Conservation (phyloP, 768 basidiomycete species). For the Amanita phalloides region DNA sequence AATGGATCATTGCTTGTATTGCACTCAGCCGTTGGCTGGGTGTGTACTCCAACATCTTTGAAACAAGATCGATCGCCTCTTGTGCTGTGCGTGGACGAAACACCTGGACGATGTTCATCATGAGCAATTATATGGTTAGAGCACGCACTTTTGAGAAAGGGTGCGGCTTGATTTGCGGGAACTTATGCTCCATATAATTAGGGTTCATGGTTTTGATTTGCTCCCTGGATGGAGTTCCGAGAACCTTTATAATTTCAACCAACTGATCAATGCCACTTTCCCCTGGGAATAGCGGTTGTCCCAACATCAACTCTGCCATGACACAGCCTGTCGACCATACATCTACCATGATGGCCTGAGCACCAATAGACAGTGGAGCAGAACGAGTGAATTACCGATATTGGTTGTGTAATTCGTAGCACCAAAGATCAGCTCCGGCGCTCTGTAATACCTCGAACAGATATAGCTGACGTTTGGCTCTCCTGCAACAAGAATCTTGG, state of each 20-base stretch:
- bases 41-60: conserved; percentile 96
- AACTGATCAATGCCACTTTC: conserved; percentile 98
- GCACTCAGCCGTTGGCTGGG: conserved; percentile 86
- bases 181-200: conserved; percentile 99
- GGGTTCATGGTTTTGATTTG: conserved; percentile 99
- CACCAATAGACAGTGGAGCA: conserved; percentile 3
- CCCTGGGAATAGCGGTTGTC: conserved; percentile 97
- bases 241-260: conserved; percentile 99
- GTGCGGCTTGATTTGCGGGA: conserved; percentile 99
- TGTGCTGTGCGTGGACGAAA: conserved; percentile 96
- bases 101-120: conserved; percentile 42
- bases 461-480: conserved; percentile 99
- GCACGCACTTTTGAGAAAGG: conserved; percentile 85
- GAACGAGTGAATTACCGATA: conserved; percentile 54
- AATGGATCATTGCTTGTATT: conserved; percentile 85
- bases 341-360: conserved; percentile 36
- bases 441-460: conserved; percentile 98
- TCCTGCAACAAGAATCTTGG: conserved; percentile 95
- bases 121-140: conserved; percentile 3
- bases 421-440: conserved; percentile 98
- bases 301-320: conserved; percentile 99
- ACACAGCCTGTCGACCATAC: conserved; percentile 99
- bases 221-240: conserved; percentile 95
- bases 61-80: conserved; percentile 93
- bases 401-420: conserved; percentile 99